These are phyloP conservation scores for Plasmodium inui DNA, from an alignment of 169 alveolate genomes.

Conservation along the genomic window DNA sequence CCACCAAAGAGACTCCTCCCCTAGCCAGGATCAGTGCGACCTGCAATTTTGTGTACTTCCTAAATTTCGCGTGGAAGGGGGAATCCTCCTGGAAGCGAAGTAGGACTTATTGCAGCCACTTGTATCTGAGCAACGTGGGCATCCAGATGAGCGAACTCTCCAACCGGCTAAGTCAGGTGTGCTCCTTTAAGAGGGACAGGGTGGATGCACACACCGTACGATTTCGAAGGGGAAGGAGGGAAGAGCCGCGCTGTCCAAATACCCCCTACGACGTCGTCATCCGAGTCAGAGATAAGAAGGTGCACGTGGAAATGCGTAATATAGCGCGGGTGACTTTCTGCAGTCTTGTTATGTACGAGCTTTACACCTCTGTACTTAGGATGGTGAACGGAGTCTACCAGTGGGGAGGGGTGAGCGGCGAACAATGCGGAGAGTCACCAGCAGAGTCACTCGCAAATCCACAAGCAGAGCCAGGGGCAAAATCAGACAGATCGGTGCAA, in stretches of 20 bases:
- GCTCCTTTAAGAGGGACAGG: not conserved
- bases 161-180: slow-evolving; percentile 1
- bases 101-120: not conserved
- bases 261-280: slow-evolving; percentile 5
- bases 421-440: not conserved
- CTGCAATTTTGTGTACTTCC: not conserved
- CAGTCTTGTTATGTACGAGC: slow-evolving; percentile 23
- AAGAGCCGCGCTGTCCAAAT: not conserved
- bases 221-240: not conserved
- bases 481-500: not conserved
- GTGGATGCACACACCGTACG: not conserved
- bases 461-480: not conserved
- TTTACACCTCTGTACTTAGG: slow-evolving; percentile 10
- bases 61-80: not conserved
- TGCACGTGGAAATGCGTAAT: slow-evolving; percentile 15
- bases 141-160: not conserved
- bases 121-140: slow-evolving; percentile 23
- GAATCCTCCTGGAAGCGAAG: not conserved
- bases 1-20: not conserved
- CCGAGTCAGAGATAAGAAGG: not conserved
- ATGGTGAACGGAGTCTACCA: not conserved
- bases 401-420: not conserved
- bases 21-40: not conserved
- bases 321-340: slow-evolving; percentile 22
- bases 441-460: no score